Base-by-base conservation (phyloP, 2,329 filamentous ascomycete genomes). In the Talaromyces sp. region DNA sequence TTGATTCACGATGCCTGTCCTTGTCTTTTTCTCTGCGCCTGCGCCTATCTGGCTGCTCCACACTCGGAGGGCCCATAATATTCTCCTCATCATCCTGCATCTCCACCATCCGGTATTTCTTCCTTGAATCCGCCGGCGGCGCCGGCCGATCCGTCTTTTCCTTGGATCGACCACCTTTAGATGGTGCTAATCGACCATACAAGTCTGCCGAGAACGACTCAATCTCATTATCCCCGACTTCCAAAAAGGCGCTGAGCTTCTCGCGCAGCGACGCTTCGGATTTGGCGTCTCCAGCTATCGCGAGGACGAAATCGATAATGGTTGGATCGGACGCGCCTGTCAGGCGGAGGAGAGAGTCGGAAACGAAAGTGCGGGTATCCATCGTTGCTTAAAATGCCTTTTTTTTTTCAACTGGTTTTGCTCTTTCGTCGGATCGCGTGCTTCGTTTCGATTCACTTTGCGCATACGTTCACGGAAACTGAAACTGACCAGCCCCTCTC, bases 321-420 rank as follows among this genome's bases (percentile, higher is more conserved):
- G 83, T 84, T 38, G 79, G 74, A 62, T 85, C 83, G 43, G 82
- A 83, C 54, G 79, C 82, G 63, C 82, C 82, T 41, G 82, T 80
- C 56, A 85, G 75, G 60, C 78, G 79, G 65, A 82, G 75, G 59
- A 83, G 75, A 59, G 80, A 77, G 67, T 83, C 81, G 56, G 80
- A 82, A n/a, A 78, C 70, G 59, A 77, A 78, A 14, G 71, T 74
- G 58, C 70, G 71, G 61, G 72, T 69, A 54, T 77, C 74, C 76
- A 78, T 78, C 13, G 57, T 70, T 3, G n/a, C n/a, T n/a, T n/a
- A n/a, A n/a, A n/a, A n/a, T n/a, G n/a, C n/a, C n/a, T n/a, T 24
- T 21, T 46, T 35, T 4, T 35, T 35, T 13, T 32, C 31, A 9
- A 9, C 4, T 35, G 11, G 32, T 14, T 27, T 31, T 31, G 29